Evolutionary conservation across 306 rosid genomes (phyloP), one percentile per base, ranked within the genome.

Genomic region (Lathyrus sativus): DNA sequence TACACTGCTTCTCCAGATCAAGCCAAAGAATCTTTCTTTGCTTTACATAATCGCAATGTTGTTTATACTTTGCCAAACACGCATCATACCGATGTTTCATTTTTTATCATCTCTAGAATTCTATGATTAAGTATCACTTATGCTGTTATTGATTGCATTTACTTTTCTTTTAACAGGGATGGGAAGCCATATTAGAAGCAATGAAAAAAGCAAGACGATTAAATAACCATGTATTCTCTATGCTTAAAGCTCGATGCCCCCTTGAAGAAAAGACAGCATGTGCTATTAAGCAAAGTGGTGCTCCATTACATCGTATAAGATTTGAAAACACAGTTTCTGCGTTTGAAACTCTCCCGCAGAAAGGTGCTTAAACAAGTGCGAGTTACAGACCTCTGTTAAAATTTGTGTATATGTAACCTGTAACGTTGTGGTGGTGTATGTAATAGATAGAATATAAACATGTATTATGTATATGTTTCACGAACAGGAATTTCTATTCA

Each of bases 251-350:
- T 7, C 96, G 98, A 31, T 93, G 98, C 59, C 98, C 98, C 6
- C 93, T 93, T 53, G 98, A 93, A 78, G 98, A 93, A 81, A 93
- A 90, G 81, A 93, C 96, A 58, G 98, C 98, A 18, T 93, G 98
- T 64, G 98, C 97, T 48, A 93, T 93, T 61, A 93, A 93, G 81
- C 98, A 88, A 81, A 93, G 98, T 31, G 96, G 98, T 26, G 98
- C 98, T 68, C 98, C 98, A 55, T 68, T 93, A 31, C 98, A 88
- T 81, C 89, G 96, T 49, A 76, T 93, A 70, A 93, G 72, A 74
- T 90, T 93, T 33, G 93, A 93, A 60, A 93, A 93, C 78, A 93
- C 96, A 1, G 87, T 93, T 81, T 90, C 98, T 35, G 98, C 98
- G 2, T 90, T 93, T 70, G 98, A 93, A 75, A 93, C 96, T 29